Conservation (phyloP, 805 yeast genomes). For the Clavispora vitiphila region DNA sequence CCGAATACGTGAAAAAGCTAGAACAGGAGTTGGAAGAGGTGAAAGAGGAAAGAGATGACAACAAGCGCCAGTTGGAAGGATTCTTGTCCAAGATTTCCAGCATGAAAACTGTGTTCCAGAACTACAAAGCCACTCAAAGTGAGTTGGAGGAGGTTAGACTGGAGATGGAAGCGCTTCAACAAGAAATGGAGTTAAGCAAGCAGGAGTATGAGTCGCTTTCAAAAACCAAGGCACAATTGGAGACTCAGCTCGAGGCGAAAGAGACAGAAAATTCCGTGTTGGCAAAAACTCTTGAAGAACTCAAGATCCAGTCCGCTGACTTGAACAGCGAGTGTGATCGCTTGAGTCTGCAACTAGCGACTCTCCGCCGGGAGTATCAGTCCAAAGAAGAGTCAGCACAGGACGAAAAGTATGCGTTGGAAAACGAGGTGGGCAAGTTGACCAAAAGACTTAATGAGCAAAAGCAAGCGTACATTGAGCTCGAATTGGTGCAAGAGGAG, state of each 20-base stretch:
- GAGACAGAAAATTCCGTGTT: slow-evolving; percentile 3
- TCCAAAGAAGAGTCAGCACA: slow-evolving; percentile 29
- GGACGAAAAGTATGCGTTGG: slow-evolving; percentile 38
- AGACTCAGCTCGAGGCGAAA: slow-evolving; percentile 10
- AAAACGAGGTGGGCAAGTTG: slow-evolving; percentile 34
- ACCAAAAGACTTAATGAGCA: slow-evolving; percentile 38
- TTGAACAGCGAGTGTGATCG: slow-evolving; percentile 54
- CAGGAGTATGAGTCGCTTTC: slow-evolving; percentile 15
- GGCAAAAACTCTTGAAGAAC: slow-evolving; percentile 11
- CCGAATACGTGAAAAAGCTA: slow-evolving; percentile 3
- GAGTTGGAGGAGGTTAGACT: slow-evolving; percentile 51
- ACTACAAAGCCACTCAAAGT: slow-evolving; percentile 66
- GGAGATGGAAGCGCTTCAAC: slow-evolving; percentile 21
- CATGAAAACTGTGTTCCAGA: slow-evolving; percentile 66
- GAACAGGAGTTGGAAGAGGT: slow-evolving; percentile 8
- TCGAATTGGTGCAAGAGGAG: slow-evolving; percentile 35
- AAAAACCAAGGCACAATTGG: slow-evolving; percentile 2
- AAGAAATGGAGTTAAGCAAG: slow-evolving; percentile 23
- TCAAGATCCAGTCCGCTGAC: slow-evolving; percentile 25
- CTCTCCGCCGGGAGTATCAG: slow-evolving; percentile 33
- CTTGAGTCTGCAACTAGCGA: slow-evolving; percentile 35
- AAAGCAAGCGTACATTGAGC: slow-evolving; percentile 36
- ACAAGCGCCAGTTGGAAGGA: slow-evolving; percentile 56
- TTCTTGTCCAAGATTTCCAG: slow-evolving; percentile 60
- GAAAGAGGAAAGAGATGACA: slow-evolving; percentile 47